phyloP scores from a whole-genome alignment of 2,329 filamentous ascomycete genomes.

The Teratosphaeria pseudoeucalypti region DNA sequence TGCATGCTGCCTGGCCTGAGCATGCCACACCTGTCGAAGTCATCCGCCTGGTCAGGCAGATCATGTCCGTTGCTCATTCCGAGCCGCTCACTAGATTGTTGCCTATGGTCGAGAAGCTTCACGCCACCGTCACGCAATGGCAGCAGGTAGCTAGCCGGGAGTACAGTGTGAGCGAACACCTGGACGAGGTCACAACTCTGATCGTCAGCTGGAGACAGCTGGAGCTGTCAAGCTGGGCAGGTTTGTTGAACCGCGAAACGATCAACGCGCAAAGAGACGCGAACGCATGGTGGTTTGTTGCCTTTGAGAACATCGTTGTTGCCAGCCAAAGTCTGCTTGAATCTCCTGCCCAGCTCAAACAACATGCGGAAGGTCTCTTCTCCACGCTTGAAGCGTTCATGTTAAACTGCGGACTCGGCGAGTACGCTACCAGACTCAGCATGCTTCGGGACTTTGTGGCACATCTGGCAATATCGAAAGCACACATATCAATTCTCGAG shows the following conservation, averaged over 20 bases:
- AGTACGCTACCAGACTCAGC: conserved; percentile 59
- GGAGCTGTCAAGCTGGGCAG: conserved; percentile 85
- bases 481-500: conserved; percentile 43
- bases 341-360: conserved; percentile 33
- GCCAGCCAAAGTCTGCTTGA: conserved; percentile 21
- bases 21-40: conserved; percentile 77
- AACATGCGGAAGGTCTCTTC: conserved; percentile 60
- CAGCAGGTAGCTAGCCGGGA: conserved; percentile 80
- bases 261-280: conserved; percentile 67
- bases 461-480: conserved; percentile 53
- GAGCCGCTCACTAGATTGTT: conserved; percentile 82
- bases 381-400: conserved; percentile 72
- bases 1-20: conserved; percentile 55
- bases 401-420: conserved; percentile 65
- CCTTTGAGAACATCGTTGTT: conserved; percentile 79
- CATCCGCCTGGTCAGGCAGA: conserved; percentile 59
- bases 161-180: conserved; percentile 58
- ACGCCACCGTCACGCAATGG: conserved; percentile 84
- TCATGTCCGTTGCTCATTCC: conserved; percentile 64
- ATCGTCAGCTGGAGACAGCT: conserved; percentile 84
- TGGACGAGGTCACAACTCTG: conserved; percentile 67
- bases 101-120: conserved; percentile 76
- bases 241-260: conserved; percentile 74
- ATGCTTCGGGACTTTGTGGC: conserved; percentile 53
- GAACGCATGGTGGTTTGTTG: conserved; percentile 90